Percentiles rank a stretch among this genome's conserved stretches.
Evolutionary conservation across 345 rosid species (phyloP).

Genomic region (Brassica juncea): DNA sequence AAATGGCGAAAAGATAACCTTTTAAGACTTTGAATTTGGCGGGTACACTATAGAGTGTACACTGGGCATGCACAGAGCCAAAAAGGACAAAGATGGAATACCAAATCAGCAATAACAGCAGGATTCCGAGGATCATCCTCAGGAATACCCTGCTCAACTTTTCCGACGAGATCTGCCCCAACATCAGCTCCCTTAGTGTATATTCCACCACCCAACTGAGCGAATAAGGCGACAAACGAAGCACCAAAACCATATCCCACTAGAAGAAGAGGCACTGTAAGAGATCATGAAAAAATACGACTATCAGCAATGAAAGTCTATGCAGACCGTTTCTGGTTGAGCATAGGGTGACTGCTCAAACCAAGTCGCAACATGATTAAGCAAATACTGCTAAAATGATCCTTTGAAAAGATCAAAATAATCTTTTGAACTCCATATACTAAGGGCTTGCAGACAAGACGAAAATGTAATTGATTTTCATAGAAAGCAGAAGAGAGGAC

Average conservation of each 20-base stretch:
- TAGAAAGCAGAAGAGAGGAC: slow-evolving; percentile 42
- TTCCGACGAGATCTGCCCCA: slow-evolving; percentile 99
- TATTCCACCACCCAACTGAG: slow-evolving; percentile 99
- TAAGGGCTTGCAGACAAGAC: slow-evolving; percentile 8
- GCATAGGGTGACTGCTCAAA: not conserved
- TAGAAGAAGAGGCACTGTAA: slow-evolving; percentile 94
- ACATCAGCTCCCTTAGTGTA: slow-evolving; percentile 99
- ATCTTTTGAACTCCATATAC: not conserved
- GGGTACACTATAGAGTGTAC: slow-evolving; percentile 5
- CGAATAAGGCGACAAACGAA: slow-evolving; percentile 97
- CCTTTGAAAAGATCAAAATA: not conserved
- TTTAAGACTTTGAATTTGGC: not conserved
- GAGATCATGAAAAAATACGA: not conserved
- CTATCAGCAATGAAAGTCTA: slow-evolving; percentile 2
- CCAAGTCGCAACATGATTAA: not conserved
- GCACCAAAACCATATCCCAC: slow-evolving; percentile 99
- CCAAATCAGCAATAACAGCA: slow-evolving; percentile 99
- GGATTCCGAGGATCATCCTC: slow-evolving; percentile 99
- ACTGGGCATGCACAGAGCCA: not conserved
- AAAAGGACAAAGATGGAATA: slow-evolving; percentile 40
- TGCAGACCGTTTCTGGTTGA: not conserved
- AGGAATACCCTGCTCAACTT: slow-evolving; percentile 99
- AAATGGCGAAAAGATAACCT: not conserved
- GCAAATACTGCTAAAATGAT: slow-evolving; percentile 10
- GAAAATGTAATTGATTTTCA: not conserved